These are phyloP conservation scores for Sarocladiaceae sp. DNA, from an alignment of 2,329 filamentous ascomycete genomes.

Conservation along the genomic window DNA sequence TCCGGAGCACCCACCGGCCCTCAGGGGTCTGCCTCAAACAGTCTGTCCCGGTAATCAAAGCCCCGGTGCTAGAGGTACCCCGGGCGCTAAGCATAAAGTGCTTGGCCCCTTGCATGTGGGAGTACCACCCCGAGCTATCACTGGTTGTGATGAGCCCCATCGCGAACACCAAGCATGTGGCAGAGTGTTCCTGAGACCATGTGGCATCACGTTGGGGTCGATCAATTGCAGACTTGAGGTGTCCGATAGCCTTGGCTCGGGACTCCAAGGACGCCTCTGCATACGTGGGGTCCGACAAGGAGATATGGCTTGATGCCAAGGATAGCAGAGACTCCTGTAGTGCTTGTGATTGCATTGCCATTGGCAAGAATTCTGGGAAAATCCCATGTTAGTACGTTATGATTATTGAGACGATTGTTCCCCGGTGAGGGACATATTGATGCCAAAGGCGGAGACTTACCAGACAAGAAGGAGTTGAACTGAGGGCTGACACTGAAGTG, in stretches of 20 bases:
- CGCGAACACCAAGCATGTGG: constrained; percentile 13
- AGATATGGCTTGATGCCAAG: constrained; percentile 13
- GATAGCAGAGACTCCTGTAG: constrained; percentile 14
- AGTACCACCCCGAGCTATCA: constrained; percentile 11
- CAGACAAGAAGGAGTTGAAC: background rate
- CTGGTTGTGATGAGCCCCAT: constrained; percentile 13
- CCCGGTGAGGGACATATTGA: too few relatives aligned
- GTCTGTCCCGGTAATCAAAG: constrained; percentile 9
- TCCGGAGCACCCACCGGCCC: constrained; percentile 16
- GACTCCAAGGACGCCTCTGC: constrained; percentile 11
- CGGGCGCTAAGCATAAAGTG: constrained; percentile 13
- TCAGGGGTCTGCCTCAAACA: constrained; percentile 12
- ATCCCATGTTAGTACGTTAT: background rate
- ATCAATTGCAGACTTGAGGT: constrained; percentile 10
- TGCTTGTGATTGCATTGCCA: constrained; percentile 16
- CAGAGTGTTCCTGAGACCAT: constrained; percentile 14
- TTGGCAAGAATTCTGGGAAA: constrained; percentile 12
- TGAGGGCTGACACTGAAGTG: background rate
- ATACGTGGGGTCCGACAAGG: constrained; percentile 11
- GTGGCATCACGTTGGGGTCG: constrained; percentile 10
- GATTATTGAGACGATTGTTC: too few relatives aligned
- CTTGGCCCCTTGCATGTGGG: constrained; percentile 14
- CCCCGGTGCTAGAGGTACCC: background rate
- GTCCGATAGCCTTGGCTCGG: constrained; percentile 12
- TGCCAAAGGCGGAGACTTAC: background rate